Evolutionary conservation across 768 basidiomycete species (phyloP).

Genomic region (Paxillus rubicundulus): DNA sequence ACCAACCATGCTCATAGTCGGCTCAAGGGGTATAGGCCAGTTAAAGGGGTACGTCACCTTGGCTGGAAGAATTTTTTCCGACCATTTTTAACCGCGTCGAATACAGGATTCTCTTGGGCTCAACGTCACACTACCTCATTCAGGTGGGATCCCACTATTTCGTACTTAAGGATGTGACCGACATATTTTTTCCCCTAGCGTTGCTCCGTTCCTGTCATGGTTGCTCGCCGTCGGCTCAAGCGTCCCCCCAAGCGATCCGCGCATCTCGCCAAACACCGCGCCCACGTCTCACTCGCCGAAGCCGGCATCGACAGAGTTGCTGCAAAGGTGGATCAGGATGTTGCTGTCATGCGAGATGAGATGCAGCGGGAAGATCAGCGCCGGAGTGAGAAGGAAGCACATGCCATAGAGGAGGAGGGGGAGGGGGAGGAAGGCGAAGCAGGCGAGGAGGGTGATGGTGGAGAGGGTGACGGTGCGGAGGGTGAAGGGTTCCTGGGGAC

Average conservation of each 20-base stretch:
- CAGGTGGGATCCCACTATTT: constrained; percentile 45
- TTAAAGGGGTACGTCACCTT: constrained; percentile 76
- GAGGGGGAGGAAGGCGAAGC: constrained; percentile 28
- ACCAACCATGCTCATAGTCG: constrained; percentile 92
- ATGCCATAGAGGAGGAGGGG: constrained; percentile 19
- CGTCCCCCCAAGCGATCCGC: constrained; percentile 79
- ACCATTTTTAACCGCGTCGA: not conserved
- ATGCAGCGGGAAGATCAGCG: constrained; percentile 64
- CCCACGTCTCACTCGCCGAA: constrained; percentile 82
- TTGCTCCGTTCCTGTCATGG: constrained; percentile 96
- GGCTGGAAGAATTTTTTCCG: too few relatives aligned
- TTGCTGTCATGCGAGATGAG: constrained; percentile 76
- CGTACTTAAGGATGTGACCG: not conserved
- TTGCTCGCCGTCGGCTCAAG: constrained; percentile 87
- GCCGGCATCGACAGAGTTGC: constrained; percentile 85
- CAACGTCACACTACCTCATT: constrained; percentile 92
- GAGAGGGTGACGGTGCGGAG: constrained; percentile 28
- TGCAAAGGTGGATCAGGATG: constrained; percentile 80
- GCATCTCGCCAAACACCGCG: constrained; percentile 77
- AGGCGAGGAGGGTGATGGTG: constrained; percentile 14
- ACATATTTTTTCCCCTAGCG: constrained; percentile 46
- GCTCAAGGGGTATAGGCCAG: constrained; percentile 86
- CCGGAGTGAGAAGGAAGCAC: constrained; percentile 14
- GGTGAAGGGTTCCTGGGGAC: constrained; percentile 30
- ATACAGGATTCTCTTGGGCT: constrained; percentile 83